Evolutionary conservation across 805 yeast species (phyloP).

Genomic region (Jamesozyma hellenica): DNA sequence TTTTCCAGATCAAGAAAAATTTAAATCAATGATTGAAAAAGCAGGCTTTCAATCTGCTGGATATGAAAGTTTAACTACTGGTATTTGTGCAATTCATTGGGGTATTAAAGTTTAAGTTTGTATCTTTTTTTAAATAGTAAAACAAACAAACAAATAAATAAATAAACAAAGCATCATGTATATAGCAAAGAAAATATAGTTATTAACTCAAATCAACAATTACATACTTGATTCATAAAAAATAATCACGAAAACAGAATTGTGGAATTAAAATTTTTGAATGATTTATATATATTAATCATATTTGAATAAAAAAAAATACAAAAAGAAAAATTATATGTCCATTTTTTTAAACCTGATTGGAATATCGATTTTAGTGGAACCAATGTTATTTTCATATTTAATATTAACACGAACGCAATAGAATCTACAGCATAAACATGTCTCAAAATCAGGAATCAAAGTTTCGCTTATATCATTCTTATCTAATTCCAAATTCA

Average conservation of each 20-base stretch:
- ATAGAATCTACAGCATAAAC: conserved; percentile 51
- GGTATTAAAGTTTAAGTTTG: conserved; percentile 68
- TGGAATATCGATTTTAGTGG: conserved; percentile 29
- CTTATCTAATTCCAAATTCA: conserved; percentile 34
- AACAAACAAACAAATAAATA: no score
- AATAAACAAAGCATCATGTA: no score
- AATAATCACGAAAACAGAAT: no score
- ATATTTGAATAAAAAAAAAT: not conserved
- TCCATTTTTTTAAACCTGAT: conserved; percentile 28
- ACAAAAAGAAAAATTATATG: not conserved
- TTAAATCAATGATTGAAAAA: conserved; percentile 81
- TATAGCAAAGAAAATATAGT: no score
- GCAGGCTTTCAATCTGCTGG: conserved; percentile 95
- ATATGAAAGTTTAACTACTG: conserved; percentile 87
- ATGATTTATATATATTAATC: no score
- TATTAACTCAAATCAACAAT: no score
- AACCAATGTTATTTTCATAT: conserved; percentile 31
- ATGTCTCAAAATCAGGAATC: conserved; percentile 54
- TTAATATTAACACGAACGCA: conserved; percentile 39
- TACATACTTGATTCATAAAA: no score
- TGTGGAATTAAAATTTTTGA: no score
- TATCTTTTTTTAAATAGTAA: no score
- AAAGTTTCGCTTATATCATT: conserved; percentile 40
- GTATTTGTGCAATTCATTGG: conserved; percentile 90
- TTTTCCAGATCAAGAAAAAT: conserved; percentile 87